phyloP scores from a whole-genome alignment of 192 early-diverging fungal species.

The Anaeromyces robustus region DNA sequence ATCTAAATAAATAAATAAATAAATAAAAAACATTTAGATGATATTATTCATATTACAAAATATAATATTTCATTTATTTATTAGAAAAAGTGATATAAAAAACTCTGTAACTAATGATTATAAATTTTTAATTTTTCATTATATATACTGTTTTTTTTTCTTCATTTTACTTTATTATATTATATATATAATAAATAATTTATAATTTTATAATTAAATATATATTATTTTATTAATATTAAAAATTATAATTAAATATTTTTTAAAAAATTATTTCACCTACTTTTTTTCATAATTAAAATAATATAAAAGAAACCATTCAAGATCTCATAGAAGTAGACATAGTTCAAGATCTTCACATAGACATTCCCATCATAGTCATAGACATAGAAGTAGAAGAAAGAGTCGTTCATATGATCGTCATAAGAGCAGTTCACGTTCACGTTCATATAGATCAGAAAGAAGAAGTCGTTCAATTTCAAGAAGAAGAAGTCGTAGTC shows the following conservation, averaged over 20 bases:
- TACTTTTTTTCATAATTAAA: too few species aligned
- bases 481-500: slow-evolving; percentile 9
- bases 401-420: slow-evolving; percentile 9
- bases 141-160: background rate
- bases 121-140: background rate
- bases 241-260: too few species aligned
- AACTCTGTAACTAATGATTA: background rate
- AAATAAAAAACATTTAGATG: background rate
- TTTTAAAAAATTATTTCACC: too few species aligned
- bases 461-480: background rate
- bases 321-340: background rate
- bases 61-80: background rate
- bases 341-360: background rate
- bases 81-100: background rate
- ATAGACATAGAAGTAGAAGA: slow-evolving; percentile 22
- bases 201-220: too few species aligned
- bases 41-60: background rate
- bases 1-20: too few species aligned
- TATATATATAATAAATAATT: background rate
- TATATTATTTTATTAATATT: too few species aligned
- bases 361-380: slow-evolving; percentile 1
- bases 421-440: background rate
- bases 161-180: background rate
- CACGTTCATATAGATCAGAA: background rate
- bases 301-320: background rate